These are phyloP conservation scores for Hypoxylon sp. DNA, from an alignment of 2,329 filamentous ascomycete species.

Conservation along the genomic window DNA sequence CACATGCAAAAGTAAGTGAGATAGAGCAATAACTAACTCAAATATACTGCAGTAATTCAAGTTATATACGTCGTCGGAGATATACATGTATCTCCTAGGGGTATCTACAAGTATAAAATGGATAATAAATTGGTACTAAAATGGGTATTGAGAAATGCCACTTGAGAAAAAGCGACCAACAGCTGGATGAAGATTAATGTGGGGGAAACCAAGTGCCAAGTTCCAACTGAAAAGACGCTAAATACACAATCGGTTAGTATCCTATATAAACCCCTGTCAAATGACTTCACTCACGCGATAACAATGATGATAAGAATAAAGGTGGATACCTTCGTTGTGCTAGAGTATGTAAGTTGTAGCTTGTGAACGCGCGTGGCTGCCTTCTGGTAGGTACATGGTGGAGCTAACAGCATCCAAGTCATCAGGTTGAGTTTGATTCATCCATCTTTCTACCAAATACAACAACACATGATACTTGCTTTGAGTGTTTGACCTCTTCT, in stretches of 20 bases:
- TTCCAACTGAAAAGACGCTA: too few relatives aligned
- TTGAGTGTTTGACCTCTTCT: too few relatives aligned
- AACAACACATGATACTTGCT: slow-evolving; percentile 4
- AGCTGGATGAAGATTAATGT: slow-evolving; percentile 25
- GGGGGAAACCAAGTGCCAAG: too few relatives aligned
- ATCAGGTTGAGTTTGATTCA: slow-evolving; percentile 24
- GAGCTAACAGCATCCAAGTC: slow-evolving; percentile 22
- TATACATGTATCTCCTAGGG: too few relatives aligned
- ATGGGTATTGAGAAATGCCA: slow-evolving; percentile 14
- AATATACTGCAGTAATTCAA: too few relatives aligned
- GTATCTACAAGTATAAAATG: slow-evolving; percentile 1
- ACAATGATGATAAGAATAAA: slow-evolving; percentile 35
- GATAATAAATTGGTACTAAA: too few relatives aligned
- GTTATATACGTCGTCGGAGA: too few relatives aligned
- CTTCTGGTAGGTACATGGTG: slow-evolving; percentile 14
- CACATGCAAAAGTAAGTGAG: too few relatives aligned
- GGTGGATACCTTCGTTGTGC: slow-evolving; percentile 6
- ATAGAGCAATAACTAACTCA: too few relatives aligned
- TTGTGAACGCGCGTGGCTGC: slow-evolving; percentile 19
- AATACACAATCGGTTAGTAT: too few relatives aligned
- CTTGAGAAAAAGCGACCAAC: slow-evolving; percentile 15
- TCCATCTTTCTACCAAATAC: slow-evolving; percentile 8
- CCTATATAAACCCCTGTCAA: slow-evolving; percentile 10
- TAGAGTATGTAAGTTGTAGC: background rate
- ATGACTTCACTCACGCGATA: slow-evolving; percentile 40